Base-by-base conservation (phyloP, 2,329 filamentous ascomycete species). In the Penicillium hordei region DNA sequence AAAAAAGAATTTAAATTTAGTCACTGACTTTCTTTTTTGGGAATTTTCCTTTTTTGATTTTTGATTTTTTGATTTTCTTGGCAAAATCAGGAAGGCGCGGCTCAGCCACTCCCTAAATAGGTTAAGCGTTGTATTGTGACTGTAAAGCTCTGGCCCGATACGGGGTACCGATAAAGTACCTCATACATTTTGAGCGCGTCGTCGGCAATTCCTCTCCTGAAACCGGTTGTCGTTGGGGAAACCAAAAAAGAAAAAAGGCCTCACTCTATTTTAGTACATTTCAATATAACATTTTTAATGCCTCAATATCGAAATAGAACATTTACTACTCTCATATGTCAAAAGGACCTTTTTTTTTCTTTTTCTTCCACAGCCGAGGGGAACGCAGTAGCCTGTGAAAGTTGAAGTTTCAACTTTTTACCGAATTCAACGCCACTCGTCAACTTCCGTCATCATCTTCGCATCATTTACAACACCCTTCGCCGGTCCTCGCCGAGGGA, bases 1-100 rank as follows among this genome's bases (percentile, higher is more conserved):
- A 45, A 19, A 34, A 46, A 46, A 62, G 60, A 60, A 68, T 67
- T 65, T 66, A 68, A 68, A 67, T 65, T 65, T 65, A 69, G 67
- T 67, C 64, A 66, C 45, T 57, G 58, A 29, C 45, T 60, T 50
- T 39, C 23, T 39, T 1, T 21, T 50, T 50, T 27, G 23, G 48
- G 63, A 58, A 44, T 55, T 51, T 52, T 60, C 48, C 52, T 60
- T 57, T 52, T 52, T 39, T 49, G 6, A 8, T 17, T 17, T 33
- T 42, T 19, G 21, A n/a, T 19, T n/a, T n/a, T n/a, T n/a, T 38
- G 2, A n/a, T 19, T 33, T 40, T 38, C 23, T 43, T 25, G 48
- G 29, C 33, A 44, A 59, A 48, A 43, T 31, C 43, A 48, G 58
- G 43, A 50, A 57, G 49, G 50, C 57, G 58, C 52, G 60, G 60